These are phyloP conservation scores for Shiraia sp. DNA, from an alignment of 2,329 filamentous ascomycete genomes.

Conservation along the genomic window DNA sequence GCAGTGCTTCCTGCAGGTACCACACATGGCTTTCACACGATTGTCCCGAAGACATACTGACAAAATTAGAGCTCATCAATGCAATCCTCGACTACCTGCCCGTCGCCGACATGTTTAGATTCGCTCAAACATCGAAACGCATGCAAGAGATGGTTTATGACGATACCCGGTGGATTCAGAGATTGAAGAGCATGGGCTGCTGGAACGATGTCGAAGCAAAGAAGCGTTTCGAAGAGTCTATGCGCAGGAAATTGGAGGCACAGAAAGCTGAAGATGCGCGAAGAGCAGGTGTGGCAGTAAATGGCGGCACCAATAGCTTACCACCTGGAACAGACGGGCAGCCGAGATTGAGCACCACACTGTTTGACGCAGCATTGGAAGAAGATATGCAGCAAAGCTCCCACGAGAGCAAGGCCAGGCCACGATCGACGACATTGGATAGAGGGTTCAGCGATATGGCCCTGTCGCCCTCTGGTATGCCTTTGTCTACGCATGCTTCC, in stretches of 20 bases:
- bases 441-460: constrained; percentile 83
- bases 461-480: constrained; percentile 48
- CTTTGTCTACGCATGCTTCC: constrained; percentile 28
- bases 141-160: constrained; percentile 99
- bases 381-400: constrained; percentile 60
- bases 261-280: constrained; percentile 50
- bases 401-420: constrained; percentile 34
- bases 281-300: constrained; percentile 37
- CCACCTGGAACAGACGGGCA: constrained; percentile 37
- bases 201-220: constrained; percentile 92
- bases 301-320: constrained; percentile 42
- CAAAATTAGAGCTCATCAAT: constrained; percentile 74
- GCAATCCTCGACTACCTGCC: constrained; percentile 88
- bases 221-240: constrained; percentile 74
- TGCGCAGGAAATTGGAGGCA: constrained; percentile 61
- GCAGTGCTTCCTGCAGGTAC: constrained; percentile 80
- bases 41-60: constrained; percentile 4
- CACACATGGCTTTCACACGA: constrained; percentile 14
- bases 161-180: constrained; percentile 90
- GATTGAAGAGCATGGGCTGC: constrained; percentile 81
- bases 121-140: constrained; percentile 80
- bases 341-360: constrained; percentile 57
- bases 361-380: constrained; percentile 75
- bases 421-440: constrained; percentile 45
- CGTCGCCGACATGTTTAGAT: constrained; percentile 80